Base-by-base conservation (phyloP, 176 grass and related monocot genomes). In the Miscanthus lutarioriparius region DNA sequence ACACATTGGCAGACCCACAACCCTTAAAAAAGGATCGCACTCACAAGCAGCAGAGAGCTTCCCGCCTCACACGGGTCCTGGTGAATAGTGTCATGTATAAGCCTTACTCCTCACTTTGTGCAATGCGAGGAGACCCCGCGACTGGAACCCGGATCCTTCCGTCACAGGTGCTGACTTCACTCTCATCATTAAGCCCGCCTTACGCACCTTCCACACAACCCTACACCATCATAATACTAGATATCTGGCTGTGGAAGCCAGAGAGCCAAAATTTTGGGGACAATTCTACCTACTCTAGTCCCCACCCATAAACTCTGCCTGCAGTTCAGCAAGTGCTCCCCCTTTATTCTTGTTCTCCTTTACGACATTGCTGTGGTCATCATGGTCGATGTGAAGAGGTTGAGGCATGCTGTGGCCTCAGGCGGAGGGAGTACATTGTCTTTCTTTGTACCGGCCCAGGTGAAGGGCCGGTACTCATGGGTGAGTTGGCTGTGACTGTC, bases 371-470 rank as follows among this genome's bases (percentile, higher is more conserved):
- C 19, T 41, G 15, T 48, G 58, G 3, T 82, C 30, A 28, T 77
- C 22, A 22, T 85, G 49, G 2, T 89, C 79, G 32, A 67, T 27
- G 3, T 85, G 86, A 96, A 99, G 71, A 99, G 89, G 16, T 96
- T 67, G 15, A 99, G 96, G 8, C 93, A 88, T n/a, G 83, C 84
- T 89, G 77, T 96, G 86, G 88, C 96, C 96, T 95, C 22, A 99
- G 93, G 83, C 89, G 89, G 41, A 94, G 90, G 3, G 91, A 87
- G 83, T 99, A 99, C 96, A 99, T 99, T 37, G 91, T 90, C 62
- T 80, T 94, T n/a, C n/a, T 88, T 99, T 99, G 88, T 92, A 99
- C 81, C 96, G 0, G 89, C 87, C 96, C 96, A 99, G 67, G 96
- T 99, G 86, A 99, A 99, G 8, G 93, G 62, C 14, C 82, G 84